These are phyloP conservation scores for Saturnispora besseyi DNA, from an alignment of 805 yeast species.

Conservation along the genomic window DNA sequence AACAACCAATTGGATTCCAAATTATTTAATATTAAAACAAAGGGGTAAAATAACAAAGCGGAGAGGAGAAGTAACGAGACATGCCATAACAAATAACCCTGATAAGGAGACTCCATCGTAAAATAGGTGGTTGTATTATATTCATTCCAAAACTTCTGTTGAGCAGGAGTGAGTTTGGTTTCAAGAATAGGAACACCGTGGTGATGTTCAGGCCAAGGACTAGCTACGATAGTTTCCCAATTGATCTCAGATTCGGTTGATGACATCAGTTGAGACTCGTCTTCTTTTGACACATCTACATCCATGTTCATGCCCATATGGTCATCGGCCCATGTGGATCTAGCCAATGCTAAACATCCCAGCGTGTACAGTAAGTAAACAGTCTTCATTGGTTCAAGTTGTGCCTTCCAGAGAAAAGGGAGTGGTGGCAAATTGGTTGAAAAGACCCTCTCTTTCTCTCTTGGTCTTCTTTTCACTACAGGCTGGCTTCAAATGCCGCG, in stretches of 20 bases:
- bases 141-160: slow-evolving; percentile 64
- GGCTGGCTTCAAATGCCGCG: neutral
- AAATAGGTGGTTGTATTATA: slow-evolving; percentile 75
- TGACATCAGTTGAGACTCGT: neutral
- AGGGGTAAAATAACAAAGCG: slow-evolving; percentile 55
- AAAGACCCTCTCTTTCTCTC: neutral
- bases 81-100: slow-evolving; percentile 48
- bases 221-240: slow-evolving; percentile 25
- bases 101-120: slow-evolving; percentile 41
- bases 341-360: neutral
- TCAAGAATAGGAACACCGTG: slow-evolving; percentile 74
- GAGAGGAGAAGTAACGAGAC: slow-evolving; percentile 35
- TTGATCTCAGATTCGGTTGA: neutral
- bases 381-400: neutral
- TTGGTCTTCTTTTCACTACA: neutral
- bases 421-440: neutral
- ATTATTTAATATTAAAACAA: slow-evolving; percentile 54
- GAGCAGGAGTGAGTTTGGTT: slow-evolving; percentile 60
- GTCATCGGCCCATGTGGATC: neutral
- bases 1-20: slow-evolving; percentile 50
- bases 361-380: neutral
- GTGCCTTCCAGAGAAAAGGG: neutral
- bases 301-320: slow-evolving; percentile 2
- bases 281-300: neutral
- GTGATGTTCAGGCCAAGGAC: slow-evolving; percentile 39